These are phyloP conservation scores for Neoascochyta sp. DNA, from an alignment of 2,329 filamentous ascomycete genomes.

Conservation along the genomic window DNA sequence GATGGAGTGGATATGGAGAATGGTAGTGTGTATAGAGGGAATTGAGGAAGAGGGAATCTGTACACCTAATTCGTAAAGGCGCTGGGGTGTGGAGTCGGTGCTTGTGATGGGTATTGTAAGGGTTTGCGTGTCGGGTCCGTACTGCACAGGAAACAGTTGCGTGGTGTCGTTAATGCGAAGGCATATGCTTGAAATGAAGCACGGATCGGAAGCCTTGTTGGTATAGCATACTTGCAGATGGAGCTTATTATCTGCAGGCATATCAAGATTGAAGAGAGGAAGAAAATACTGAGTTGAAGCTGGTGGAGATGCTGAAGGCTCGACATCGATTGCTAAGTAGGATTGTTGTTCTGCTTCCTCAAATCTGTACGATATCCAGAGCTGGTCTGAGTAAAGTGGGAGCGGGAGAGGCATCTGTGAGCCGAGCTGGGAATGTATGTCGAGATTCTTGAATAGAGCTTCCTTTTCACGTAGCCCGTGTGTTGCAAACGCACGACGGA, in stretches of 20 bases:
- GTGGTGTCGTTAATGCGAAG: constrained; percentile 3
- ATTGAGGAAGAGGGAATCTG: constrained; percentile 13
- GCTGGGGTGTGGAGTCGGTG: constrained; percentile 1
- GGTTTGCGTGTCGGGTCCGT: too few species aligned
- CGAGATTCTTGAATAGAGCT: constrained; percentile 11
- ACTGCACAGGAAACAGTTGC: neutral
- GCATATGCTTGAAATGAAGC: neutral
- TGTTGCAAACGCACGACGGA: constrained; percentile 28
- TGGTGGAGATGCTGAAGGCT: neutral
- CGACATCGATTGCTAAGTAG: constrained; percentile 17
- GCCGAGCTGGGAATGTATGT: constrained; percentile 28
- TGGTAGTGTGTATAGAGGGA: neutral
- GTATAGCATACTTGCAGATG: constrained; percentile 13
- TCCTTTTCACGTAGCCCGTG: constrained; percentile 12
- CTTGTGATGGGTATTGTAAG: neutral
- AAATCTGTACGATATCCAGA: constrained; percentile 8
- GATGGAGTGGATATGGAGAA: constrained; percentile 11
- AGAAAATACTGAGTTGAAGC: constrained; percentile 10
- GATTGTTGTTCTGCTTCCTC: constrained; percentile 7
- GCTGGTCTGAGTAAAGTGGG: constrained; percentile 1
- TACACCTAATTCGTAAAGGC: constrained; percentile 27
- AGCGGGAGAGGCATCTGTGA: constrained; percentile 35
- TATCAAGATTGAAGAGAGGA: constrained; percentile 33
- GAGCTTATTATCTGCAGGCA: constrained; percentile 26
- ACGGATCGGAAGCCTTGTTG: constrained; percentile 3